These are phyloP conservation scores for Penicillium sp. DNA, from an alignment of 2,329 filamentous ascomycete species.

Conservation along the genomic window DNA sequence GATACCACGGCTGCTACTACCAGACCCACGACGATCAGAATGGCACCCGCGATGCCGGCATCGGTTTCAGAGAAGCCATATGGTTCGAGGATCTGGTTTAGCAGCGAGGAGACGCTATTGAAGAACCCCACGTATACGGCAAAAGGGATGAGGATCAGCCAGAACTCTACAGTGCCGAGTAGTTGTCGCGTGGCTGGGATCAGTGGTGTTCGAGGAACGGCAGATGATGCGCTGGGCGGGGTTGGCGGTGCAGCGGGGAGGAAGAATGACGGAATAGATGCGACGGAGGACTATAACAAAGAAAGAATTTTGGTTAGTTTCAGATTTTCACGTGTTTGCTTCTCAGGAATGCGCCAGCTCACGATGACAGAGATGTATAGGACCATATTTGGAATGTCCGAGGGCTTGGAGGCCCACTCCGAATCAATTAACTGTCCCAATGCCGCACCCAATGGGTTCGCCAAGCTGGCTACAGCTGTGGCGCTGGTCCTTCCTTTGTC, in stretches of 20 bases:
- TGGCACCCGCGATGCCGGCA: slow-evolving; percentile 83
- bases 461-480: slow-evolving; percentile 79
- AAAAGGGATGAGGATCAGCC: slow-evolving; percentile 79
- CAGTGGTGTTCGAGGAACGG: slow-evolving; percentile 55
- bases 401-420: slow-evolving; percentile 63
- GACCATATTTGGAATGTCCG: slow-evolving; percentile 75
- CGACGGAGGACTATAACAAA: slow-evolving; percentile 57
- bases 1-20: slow-evolving; percentile 72
- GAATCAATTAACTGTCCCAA: slow-evolving; percentile 85
- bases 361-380: slow-evolving; percentile 83
- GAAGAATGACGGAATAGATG: slow-evolving; percentile 74
- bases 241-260: slow-evolving; percentile 75
- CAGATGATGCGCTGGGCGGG: slow-evolving; percentile 68
- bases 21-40: slow-evolving; percentile 87
- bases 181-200: slow-evolving; percentile 57
- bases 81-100: slow-evolving; percentile 86
- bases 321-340: not conserved
- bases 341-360: slow-evolving; percentile 36
- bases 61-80: slow-evolving; percentile 82
- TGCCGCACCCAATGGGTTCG: slow-evolving; percentile 87
- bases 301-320: not conserved
- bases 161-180: slow-evolving; percentile 67
- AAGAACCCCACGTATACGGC: slow-evolving; percentile 85
- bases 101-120: slow-evolving; percentile 82
- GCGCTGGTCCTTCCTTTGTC: slow-evolving; percentile 78